Evolutionary conservation across 2,329 filamentous ascomycete genomes (phyloP), one percentile per base, ranked within the genome.

Genomic region (Talaromyces sp.): DNA sequence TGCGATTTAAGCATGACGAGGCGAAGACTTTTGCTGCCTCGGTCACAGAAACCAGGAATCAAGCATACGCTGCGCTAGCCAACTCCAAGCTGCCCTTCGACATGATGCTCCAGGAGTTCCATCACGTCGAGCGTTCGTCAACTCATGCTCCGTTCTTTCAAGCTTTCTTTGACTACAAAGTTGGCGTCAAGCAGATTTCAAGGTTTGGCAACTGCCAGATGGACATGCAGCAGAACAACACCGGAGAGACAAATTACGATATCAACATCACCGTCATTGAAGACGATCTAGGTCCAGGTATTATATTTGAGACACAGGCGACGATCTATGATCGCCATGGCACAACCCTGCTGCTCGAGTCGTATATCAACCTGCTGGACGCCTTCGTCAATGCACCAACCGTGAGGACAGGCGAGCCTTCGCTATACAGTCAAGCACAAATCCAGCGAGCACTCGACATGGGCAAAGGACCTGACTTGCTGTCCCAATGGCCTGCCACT

Each of bases 41-140:
- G 2, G 60, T 80, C 4, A 63, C 65, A 27, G 60, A 68, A 21
- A 59, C 64, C 1, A 64, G 70, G 0, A 56, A 66, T 0, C 66
- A 67, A 59, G 63, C 68, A 21, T 72, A 78, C 24, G 58, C 53
- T 0, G 81, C 78, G 0, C 68, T 84, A 0, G 64, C 61, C 0
- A 69, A 82, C 64, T 81, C 81, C 0, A 41, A 63, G 0, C 58
- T 84, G 3, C 83, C 83, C 0, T 82, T 84, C 57, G 78, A 84
- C 50, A 69, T 79, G 0, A 63, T 86, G 0, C 69, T 85, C 0
- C 65, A 77, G 0, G 69, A 80, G 27, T 68, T 85, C 1, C 31
- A 35, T 35, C 67, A 72, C 3, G 71, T 80, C 0, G 63, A 72
- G 0, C 69, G 81, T 0, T 78, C 79, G 0, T 59, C 74, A 0